These are phyloP conservation scores for Lentinula novae-zelandiae DNA, from an alignment of 1,284 basidiomycete species.

Conservation along the genomic window DNA sequence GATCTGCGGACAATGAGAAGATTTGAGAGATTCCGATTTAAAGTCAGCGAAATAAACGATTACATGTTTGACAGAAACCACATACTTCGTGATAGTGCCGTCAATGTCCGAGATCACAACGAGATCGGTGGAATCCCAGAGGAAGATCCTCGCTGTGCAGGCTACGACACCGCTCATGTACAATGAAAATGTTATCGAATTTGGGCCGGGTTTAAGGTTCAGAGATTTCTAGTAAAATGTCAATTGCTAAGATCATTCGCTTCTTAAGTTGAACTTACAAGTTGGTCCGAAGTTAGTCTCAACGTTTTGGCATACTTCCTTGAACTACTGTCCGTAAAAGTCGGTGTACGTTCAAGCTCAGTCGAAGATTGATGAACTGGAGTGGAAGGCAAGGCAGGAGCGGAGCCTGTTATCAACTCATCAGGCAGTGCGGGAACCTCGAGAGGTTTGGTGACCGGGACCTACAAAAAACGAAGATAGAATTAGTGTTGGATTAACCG, in stretches of 20 bases:
- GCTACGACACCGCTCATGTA: constrained; percentile 86
- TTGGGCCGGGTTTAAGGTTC: constrained; percentile 84
- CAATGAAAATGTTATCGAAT: constrained; percentile 92
- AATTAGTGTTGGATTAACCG: too few relatives aligned
- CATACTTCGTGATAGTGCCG: constrained; percentile 97
- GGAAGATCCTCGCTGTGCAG: constrained; percentile 91
- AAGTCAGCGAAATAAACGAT: not conserved
- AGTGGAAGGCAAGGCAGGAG: constrained; percentile 33
- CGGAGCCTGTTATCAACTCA: constrained; percentile 25
- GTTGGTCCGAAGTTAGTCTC: constrained; percentile 46
- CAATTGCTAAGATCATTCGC: not conserved
- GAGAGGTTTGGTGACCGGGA: not conserved
- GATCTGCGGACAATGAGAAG: constrained; percentile 51
- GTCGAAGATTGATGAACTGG: constrained; percentile 27
- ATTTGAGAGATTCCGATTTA: not conserved
- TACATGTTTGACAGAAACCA: not conserved
- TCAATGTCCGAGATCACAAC: constrained; percentile 98
- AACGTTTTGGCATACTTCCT: constrained; percentile 88
- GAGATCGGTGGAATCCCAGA: constrained; percentile 90
- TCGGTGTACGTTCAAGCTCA: constrained; percentile 12
- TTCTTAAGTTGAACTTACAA: constrained; percentile 13
- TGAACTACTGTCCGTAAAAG: constrained; percentile 7
- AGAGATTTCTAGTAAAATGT: constrained; percentile 66
- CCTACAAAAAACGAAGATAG: not conserved
- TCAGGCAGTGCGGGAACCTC: not conserved